Percentiles rank a stretch among this genome's conserved stretches.
These are phyloP conservation scores for Anthostomella pinea DNA, from an alignment of 2,329 filamentous ascomycete species.

Conservation along the genomic window DNA sequence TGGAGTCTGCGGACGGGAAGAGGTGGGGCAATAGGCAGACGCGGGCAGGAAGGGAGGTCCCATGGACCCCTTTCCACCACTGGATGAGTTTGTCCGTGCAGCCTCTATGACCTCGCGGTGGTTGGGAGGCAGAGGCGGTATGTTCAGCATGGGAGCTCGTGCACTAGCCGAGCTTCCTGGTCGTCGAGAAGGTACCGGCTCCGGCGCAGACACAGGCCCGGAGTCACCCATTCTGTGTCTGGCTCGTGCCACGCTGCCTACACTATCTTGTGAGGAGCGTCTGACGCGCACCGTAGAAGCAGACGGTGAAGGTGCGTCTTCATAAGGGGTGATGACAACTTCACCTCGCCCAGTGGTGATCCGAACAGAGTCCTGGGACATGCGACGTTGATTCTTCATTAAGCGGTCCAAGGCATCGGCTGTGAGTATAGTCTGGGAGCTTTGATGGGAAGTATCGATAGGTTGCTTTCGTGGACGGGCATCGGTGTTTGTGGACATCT, in stretches of 20 bases:
- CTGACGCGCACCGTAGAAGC: constrained; percentile 41
- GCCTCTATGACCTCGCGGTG: constrained; percentile 84
- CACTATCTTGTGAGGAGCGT: constrained; percentile 47
- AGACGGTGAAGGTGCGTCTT: constrained; percentile 30
- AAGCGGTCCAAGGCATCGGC: constrained; percentile 76
- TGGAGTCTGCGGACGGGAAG: constrained; percentile 59
- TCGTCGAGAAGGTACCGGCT: constrained; percentile 43
- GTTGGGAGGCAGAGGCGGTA: constrained; percentile 76
- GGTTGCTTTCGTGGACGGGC: constrained; percentile 40
- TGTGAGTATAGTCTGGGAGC: constrained; percentile 82
- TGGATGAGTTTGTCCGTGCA: constrained; percentile 58
- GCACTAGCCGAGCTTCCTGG: constrained; percentile 74
- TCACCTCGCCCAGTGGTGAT: constrained; percentile 14
- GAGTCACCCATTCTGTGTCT: constrained; percentile 37
- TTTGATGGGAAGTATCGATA: constrained; percentile 60
- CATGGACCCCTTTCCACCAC: constrained; percentile 58
- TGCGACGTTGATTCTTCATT: constrained; percentile 51
- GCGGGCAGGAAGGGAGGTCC: constrained; percentile 81
- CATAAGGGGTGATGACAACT: constrained; percentile 23
- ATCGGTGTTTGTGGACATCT: constrained; percentile 58
- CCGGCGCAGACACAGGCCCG: constrained; percentile 35
- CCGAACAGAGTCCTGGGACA: constrained; percentile 24
- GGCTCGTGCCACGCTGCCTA: constrained; percentile 40
- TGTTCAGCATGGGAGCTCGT: constrained; percentile 38
- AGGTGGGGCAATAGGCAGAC: constrained; percentile 57